Evolutionary conservation across 305 asterid genomes (phyloP).

Genomic region (Stenogyne calaminthoides): DNA sequence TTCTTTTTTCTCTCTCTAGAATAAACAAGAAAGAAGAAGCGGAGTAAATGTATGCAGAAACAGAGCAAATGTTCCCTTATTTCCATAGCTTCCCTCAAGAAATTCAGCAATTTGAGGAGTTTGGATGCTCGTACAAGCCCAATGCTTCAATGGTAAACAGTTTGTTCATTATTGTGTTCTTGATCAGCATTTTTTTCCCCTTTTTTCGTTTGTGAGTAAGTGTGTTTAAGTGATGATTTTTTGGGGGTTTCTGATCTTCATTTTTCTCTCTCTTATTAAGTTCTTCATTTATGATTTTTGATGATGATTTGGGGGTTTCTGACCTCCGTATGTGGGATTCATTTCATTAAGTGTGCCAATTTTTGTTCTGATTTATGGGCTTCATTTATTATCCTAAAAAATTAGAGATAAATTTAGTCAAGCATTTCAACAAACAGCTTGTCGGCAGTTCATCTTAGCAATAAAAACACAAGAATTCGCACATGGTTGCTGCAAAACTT

Average conservation of each 20-base stretch:
- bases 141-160: constrained; percentile 59
- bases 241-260: constrained; percentile 29
- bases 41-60: constrained; percentile 74
- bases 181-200: constrained; percentile 28
- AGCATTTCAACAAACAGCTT: constrained; percentile 28
- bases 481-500: too few species aligned
- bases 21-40: constrained; percentile 16
- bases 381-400: not conserved
- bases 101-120: constrained; percentile 63
- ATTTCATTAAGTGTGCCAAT: not conserved
- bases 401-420: not conserved
- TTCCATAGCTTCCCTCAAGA: constrained; percentile 66
- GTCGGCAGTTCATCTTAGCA: constrained; percentile 3
- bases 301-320: constrained; percentile 12
- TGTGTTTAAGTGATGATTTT: not conserved
- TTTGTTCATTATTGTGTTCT: constrained; percentile 12
- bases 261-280: not conserved
- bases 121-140: constrained; percentile 56
- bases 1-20: constrained; percentile 2
- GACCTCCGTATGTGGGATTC: constrained; percentile 18
- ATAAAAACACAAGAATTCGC: constrained; percentile 20
- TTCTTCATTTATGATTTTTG: not conserved
- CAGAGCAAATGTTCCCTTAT: constrained; percentile 67
- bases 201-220: not conserved
- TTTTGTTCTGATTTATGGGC: constrained; percentile 1